These are phyloP conservation scores for Aspergillus carlsbadensis DNA, from an alignment of 495 filamentous ascomycete species.

Conservation along the genomic window DNA sequence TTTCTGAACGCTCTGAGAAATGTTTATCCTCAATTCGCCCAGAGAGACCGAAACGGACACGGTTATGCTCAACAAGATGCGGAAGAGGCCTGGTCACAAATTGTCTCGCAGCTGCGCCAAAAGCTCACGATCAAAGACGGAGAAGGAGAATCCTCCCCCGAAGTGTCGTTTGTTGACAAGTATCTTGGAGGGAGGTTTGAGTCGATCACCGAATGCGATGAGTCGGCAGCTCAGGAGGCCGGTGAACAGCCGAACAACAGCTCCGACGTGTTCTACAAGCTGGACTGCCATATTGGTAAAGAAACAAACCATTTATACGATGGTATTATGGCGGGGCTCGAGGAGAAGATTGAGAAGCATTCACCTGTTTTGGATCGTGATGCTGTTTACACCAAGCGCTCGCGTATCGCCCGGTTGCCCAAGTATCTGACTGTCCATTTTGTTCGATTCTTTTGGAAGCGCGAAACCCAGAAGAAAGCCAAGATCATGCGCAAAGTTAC, in stretches of 20 bases:
- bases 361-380: slow-evolving; percentile 76
- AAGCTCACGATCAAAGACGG: slow-evolving; percentile 69
- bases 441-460: slow-evolving; percentile 97
- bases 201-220: slow-evolving; percentile 77
- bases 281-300: slow-evolving; percentile 88
- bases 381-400: slow-evolving; percentile 83
- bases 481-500: slow-evolving; percentile 99
- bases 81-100: slow-evolving; percentile 97
- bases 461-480: slow-evolving; percentile 91
- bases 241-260: slow-evolving; percentile 67
- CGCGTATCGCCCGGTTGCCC: slow-evolving; percentile 81
- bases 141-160: slow-evolving; percentile 39
- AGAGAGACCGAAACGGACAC: slow-evolving; percentile 73
- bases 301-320: slow-evolving; percentile 88
- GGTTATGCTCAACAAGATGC: slow-evolving; percentile 96
- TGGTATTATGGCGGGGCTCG: slow-evolving; percentile 75
- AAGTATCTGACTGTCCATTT: slow-evolving; percentile 97
- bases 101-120: slow-evolving; percentile 78
- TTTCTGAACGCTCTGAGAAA: slow-evolving; percentile 82
- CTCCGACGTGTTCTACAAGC: slow-evolving; percentile 81
- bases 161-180: slow-evolving; percentile 80
- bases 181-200: slow-evolving; percentile 82
- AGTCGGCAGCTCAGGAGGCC: slow-evolving; percentile 69
- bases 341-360: slow-evolving; percentile 87
- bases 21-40: slow-evolving; percentile 91